These are phyloP conservation scores for Saprolegnia parasitica DNA, from an alignment of 352 stramenopile genomes.

Conservation along the genomic window DNA sequence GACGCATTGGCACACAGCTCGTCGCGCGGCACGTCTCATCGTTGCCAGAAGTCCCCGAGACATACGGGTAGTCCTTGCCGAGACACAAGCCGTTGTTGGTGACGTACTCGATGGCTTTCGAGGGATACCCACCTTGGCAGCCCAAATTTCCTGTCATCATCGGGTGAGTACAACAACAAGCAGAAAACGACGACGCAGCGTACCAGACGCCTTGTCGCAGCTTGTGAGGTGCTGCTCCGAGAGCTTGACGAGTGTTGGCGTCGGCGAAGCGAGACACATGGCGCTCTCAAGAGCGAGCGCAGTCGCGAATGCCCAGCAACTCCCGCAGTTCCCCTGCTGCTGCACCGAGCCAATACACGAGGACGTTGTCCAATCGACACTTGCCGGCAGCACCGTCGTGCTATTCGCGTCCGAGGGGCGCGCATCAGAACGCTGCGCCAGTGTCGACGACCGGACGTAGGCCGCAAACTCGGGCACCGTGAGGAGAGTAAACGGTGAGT, in stretches of 20 bases:
- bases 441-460: constrained; percentile 10
- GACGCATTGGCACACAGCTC: constrained; percentile 33
- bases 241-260: constrained; percentile 39
- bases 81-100: constrained; percentile 77
- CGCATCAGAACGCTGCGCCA: background rate
- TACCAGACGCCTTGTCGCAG: constrained; percentile 39
- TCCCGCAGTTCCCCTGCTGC: constrained; percentile 93
- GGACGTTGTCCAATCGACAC: constrained; percentile 48
- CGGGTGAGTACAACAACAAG: too few species aligned
- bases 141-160: constrained; percentile 86
- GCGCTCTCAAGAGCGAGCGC: constrained; percentile 35
- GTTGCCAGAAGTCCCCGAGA: constrained; percentile 37
- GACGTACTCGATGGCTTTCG: constrained; percentile 91
- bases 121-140: constrained; percentile 86
- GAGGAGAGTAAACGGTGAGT: constrained; percentile 51
- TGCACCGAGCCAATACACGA: constrained; percentile 75
- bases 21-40: constrained; percentile 35
- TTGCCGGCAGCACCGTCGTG: background rate
- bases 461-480: constrained; percentile 35
- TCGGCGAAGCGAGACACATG: constrained; percentile 53
- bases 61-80: constrained; percentile 80
- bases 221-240: constrained; percentile 54
- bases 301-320: constrained; percentile 94
- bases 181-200: background rate
- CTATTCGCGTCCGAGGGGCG: too few species aligned